These are phyloP conservation scores for Eucalyptus marginata DNA, from an alignment of 345 rosid genomes.

Conservation along the genomic window DNA sequence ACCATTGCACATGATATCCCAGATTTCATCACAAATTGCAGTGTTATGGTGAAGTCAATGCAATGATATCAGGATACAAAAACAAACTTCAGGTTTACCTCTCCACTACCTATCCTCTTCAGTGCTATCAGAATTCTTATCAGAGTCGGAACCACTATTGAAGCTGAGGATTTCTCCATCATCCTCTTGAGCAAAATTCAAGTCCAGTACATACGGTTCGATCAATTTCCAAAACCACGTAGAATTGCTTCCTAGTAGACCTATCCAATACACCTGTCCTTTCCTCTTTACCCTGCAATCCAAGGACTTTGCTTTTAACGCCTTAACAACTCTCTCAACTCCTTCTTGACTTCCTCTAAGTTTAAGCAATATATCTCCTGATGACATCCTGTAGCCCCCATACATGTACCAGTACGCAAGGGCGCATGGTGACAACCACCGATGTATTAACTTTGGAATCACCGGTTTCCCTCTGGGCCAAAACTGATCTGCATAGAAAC, in stretches of 20 bases:
- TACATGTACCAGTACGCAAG: constrained; percentile 90
- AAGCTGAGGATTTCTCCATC: constrained; percentile 28
- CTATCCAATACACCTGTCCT: constrained; percentile 68
- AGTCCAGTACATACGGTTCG: constrained; percentile 45
- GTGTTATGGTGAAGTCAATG: not conserved
- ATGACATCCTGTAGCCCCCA: constrained; percentile 43
- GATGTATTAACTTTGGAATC: constrained; percentile 78
- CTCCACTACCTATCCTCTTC: constrained; percentile 1
- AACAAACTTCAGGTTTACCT: not conserved
- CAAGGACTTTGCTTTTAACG: constrained; percentile 47
- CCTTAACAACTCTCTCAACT: constrained; percentile 37
- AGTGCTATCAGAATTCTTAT: constrained; percentile 3
- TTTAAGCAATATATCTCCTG: constrained; percentile 56
- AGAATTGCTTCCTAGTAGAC: constrained; percentile 58
- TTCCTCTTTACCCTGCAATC: constrained; percentile 67
- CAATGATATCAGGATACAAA: not conserved
- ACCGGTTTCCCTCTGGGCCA: constrained; percentile 41
- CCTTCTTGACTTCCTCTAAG: constrained; percentile 58
- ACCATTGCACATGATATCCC: not conserved
- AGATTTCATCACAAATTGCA: not conserved
- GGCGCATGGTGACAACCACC: constrained; percentile 69
- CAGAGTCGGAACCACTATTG: constrained; percentile 20
- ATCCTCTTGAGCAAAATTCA: constrained; percentile 20
- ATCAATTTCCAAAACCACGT: constrained; percentile 55
- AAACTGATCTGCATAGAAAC: constrained; percentile 71